Percentiles rank a stretch among this genome's conserved stretches.
Conservation (phyloP, 1,284 basidiomycete species). For the Sporisorium scitamineum region DNA sequence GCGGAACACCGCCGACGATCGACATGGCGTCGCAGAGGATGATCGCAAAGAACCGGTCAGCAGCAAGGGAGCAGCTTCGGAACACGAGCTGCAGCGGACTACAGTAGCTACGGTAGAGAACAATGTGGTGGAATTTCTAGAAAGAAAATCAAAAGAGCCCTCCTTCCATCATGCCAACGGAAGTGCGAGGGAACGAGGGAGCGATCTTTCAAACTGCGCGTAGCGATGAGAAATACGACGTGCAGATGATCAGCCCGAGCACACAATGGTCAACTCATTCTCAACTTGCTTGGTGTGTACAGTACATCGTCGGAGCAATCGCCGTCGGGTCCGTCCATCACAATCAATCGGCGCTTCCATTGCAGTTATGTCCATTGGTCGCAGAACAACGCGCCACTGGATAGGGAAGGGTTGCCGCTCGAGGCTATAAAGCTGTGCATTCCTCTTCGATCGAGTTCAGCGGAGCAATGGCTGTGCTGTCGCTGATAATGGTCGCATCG, state of each 20-base stretch:
- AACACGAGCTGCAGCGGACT: neutral
- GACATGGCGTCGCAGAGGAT: neutral
- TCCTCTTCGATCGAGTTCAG: neutral
- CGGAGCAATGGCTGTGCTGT: neutral
- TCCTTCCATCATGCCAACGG: conserved; percentile 2
- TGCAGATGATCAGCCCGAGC: neutral
- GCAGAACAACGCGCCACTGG: too few species aligned
- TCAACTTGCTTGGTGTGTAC: too few species aligned
- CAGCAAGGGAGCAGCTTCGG: neutral
- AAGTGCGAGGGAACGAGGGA: neutral
- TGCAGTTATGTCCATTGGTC: neutral
- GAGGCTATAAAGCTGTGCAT: neutral
- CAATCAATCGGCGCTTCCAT: neutral
- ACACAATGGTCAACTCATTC: neutral
- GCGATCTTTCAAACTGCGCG: neutral
- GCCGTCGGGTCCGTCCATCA: conserved; percentile 2
- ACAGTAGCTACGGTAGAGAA: neutral
- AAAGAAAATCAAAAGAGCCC: neutral
- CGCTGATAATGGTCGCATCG: neutral
- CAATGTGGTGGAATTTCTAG: conserved; percentile 2
- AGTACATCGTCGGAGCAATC: neutral
- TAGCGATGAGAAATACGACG: neutral
- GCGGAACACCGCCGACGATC: neutral
- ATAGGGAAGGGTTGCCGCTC: neutral
- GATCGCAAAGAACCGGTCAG: neutral